These are phyloP conservation scores for Parathielavia appendiculata DNA, from an alignment of 495 filamentous ascomycete species.

Conservation along the genomic window DNA sequence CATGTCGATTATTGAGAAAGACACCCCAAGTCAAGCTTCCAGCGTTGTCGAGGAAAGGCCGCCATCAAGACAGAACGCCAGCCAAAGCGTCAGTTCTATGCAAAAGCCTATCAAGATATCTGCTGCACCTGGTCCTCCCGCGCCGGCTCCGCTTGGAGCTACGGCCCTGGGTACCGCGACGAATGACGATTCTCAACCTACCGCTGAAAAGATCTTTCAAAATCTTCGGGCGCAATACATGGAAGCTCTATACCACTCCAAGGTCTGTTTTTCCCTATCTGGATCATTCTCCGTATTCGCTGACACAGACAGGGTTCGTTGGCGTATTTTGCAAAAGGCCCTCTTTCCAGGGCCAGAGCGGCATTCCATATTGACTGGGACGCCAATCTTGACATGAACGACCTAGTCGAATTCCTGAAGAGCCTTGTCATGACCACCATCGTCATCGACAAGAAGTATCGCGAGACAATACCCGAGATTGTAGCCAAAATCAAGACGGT, in stretches of 20 bases:
- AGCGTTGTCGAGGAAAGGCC: constrained; percentile 2
- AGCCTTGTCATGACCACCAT: constrained; percentile 65
- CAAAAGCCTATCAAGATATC: not conserved
- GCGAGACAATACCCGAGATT: constrained; percentile 64
- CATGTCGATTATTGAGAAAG: constrained; percentile 32
- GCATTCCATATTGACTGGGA: constrained; percentile 60
- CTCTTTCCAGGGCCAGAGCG: constrained; percentile 78
- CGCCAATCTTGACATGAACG: constrained; percentile 47
- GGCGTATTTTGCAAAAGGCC: constrained; percentile 96
- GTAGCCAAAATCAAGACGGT: constrained; percentile 58
- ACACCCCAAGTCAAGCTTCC: constrained; percentile 14
- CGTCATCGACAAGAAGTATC: constrained; percentile 83
- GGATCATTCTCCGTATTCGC: constrained; percentile 4
- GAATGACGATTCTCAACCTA: constrained; percentile 43
- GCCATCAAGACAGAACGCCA: not conserved
- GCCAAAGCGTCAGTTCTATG: constrained; percentile 6
- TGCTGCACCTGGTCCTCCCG: not conserved
- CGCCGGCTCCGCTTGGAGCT: not conserved
- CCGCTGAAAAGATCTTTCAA: constrained; percentile 59
- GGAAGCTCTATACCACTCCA: constrained; percentile 85
- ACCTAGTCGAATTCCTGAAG: constrained; percentile 64
- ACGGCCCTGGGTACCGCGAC: constrained; percentile 6
- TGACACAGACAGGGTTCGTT: constrained; percentile 64
- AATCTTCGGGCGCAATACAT: constrained; percentile 73
- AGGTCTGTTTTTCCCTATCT: constrained; percentile 43